phyloP scores from a whole-genome alignment of 345 rosid species.

The Eucalyptus pauciflora region DNA sequence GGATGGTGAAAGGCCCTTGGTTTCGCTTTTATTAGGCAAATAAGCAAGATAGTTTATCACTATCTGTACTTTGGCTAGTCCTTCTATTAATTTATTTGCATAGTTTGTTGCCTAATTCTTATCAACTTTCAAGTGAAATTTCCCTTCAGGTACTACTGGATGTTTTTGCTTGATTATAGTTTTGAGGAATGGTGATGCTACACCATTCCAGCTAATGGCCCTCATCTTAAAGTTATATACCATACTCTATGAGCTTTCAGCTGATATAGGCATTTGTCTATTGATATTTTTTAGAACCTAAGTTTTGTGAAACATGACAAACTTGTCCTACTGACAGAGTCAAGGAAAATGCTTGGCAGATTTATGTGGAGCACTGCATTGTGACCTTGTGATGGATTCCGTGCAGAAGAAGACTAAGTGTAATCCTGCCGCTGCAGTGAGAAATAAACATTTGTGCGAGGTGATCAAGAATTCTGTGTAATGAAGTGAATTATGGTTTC shows the following conservation, averaged over 20 bases:
- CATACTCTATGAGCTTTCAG: background rate
- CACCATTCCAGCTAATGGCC: background rate
- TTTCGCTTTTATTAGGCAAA: background rate
- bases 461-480: slow-evolving; percentile 8
- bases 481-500: background rate
- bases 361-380: slow-evolving; percentile 69
- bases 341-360: slow-evolving; percentile 61
- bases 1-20: background rate
- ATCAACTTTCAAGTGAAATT: background rate
- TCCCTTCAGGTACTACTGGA: background rate
- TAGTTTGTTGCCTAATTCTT: background rate
- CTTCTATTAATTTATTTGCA: background rate
- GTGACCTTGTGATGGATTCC: slow-evolving; percentile 41
- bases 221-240: background rate
- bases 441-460: slow-evolving; percentile 68
- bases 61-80: background rate
- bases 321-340: slow-evolving; percentile 36
- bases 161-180: background rate
- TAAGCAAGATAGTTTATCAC: background rate
- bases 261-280: background rate
- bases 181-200: background rate
- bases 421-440: slow-evolving; percentile 67
- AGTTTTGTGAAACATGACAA: background rate
- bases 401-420: slow-evolving; percentile 41
- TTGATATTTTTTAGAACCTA: background rate